phyloP scores from a whole-genome alignment of 495 filamentous ascomycete genomes.

The Bombardia bombarda region DNA sequence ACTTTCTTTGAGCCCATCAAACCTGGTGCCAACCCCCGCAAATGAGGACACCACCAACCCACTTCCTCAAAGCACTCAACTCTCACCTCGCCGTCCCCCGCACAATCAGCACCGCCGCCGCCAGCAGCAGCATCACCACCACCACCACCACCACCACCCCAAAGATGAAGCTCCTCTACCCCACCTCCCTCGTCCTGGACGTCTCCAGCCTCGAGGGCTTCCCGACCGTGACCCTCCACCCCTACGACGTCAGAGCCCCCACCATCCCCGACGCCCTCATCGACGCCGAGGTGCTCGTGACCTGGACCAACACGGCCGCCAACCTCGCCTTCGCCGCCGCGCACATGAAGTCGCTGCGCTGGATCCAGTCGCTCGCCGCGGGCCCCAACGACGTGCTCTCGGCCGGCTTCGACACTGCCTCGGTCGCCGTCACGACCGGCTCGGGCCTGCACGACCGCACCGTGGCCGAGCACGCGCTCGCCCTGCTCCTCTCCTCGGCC shows the following conservation, averaged over 20 bases:
- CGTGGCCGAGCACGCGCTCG: constrained; percentile 52
- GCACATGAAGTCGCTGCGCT: constrained; percentile 43
- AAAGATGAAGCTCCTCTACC: constrained; percentile 55
- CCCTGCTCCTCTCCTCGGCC: constrained; percentile 41
- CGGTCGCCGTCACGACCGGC: constrained; percentile 43
- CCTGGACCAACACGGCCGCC: constrained; percentile 45
- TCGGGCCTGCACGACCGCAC: constrained; percentile 53
- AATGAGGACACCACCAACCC: constrained; percentile 3
- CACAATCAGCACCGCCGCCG: neutral
- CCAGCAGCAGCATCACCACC: neutral
- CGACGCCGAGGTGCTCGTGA: constrained; percentile 50
- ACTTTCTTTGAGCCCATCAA: neutral
- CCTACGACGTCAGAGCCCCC: constrained; percentile 45
- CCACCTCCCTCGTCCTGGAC: constrained; percentile 47
- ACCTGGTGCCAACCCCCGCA: neutral
- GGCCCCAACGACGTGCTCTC: constrained; percentile 53
- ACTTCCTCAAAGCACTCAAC: neutral
- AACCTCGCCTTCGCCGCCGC: constrained; percentile 45
- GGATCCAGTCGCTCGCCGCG: constrained; percentile 55
- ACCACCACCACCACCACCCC: neutral
- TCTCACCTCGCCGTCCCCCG: neutral
- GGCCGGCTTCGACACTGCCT: constrained; percentile 44
- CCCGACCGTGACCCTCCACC: constrained; percentile 36
- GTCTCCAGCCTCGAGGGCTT: constrained; percentile 43
- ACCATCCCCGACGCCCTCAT: constrained; percentile 42